Evolutionary conservation across 2,329 filamentous ascomycete species (phyloP).

Genomic region (Beauveria sp.): DNA sequence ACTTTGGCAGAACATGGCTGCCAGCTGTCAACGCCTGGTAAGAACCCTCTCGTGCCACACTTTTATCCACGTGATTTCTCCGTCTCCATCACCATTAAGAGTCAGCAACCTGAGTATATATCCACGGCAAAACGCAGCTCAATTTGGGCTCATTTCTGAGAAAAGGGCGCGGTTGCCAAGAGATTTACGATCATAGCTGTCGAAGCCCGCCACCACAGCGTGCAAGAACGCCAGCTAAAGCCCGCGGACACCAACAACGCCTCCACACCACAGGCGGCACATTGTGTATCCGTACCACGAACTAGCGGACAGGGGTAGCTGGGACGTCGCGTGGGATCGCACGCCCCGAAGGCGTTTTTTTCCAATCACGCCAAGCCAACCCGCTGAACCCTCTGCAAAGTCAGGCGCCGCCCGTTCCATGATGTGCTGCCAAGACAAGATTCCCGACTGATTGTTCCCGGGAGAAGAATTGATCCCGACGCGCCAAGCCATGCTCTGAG

Average conservation of each 20-base stretch:
- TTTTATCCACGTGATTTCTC: neutral
- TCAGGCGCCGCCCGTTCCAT: neutral
- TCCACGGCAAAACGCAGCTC: neutral
- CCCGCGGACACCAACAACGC: neutral
- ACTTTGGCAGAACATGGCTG: neutral
- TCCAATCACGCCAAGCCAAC: neutral
- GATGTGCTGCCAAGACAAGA: conserved; percentile 6
- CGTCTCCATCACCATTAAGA: neutral
- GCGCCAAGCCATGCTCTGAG: neutral
- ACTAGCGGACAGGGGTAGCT: neutral
- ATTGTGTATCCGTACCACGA: too few species aligned
- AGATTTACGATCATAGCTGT: neutral
- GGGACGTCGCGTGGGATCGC: neutral
- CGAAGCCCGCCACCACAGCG: neutral
- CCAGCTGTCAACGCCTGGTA: neutral
- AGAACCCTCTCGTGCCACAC: neutral
- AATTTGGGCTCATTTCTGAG: too few species aligned
- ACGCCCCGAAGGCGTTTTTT: too few species aligned
- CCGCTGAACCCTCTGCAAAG: neutral
- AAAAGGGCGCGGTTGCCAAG: neutral
- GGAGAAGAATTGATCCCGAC: neutral
- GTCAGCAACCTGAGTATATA: neutral
- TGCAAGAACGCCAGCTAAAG: neutral
- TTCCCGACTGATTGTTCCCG: conserved; percentile 2
- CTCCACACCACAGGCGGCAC: too few species aligned